phyloP scores from a whole-genome alignment of 2,329 filamentous ascomycete genomes.

The Pyricularia grisea region DNA sequence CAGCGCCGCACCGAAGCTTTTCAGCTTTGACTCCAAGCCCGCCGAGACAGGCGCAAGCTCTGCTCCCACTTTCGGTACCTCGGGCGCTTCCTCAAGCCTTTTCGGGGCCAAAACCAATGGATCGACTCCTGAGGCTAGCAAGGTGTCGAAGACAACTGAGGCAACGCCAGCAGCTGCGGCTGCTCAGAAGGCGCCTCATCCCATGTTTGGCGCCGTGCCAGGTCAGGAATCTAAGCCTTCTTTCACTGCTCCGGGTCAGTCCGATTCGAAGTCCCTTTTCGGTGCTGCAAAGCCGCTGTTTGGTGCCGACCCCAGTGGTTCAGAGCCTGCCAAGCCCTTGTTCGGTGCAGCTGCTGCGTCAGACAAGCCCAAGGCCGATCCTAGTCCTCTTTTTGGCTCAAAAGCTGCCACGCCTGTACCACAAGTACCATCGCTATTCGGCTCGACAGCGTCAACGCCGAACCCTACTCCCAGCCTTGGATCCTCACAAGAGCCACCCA shows the following conservation, averaged over 20 bases:
- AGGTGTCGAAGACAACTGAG: not conserved
- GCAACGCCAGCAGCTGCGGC: not conserved
- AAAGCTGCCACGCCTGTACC: conserved; percentile 7
- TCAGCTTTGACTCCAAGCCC: conserved; percentile 8
- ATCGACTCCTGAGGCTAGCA: not conserved
- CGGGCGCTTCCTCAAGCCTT: not conserved
- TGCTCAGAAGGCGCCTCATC: not conserved
- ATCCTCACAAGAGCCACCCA: conserved; percentile 10
- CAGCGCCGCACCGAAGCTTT: conserved; percentile 6
- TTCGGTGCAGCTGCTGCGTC: conserved; percentile 23
- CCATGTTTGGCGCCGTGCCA: conserved; percentile 3
- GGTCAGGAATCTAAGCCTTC: not conserved
- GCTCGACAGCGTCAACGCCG: not conserved
- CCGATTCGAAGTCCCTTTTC: conserved; percentile 10
- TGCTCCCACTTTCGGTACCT: not conserved
- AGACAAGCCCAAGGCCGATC: not conserved
- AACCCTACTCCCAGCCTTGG: not conserved
- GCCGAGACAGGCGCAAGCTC: conserved; percentile 1
- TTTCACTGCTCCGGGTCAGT: not conserved
- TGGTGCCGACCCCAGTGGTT: conserved; percentile 4
- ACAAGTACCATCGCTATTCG: not conserved
- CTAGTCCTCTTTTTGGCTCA: conserved; percentile 7
- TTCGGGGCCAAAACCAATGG: not conserved
- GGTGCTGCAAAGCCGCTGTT: conserved; percentile 9
- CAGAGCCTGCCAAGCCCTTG: conserved; percentile 14